Conservation (phyloP, 768 basidiomycete species). For the Amanita muscaria region DNA sequence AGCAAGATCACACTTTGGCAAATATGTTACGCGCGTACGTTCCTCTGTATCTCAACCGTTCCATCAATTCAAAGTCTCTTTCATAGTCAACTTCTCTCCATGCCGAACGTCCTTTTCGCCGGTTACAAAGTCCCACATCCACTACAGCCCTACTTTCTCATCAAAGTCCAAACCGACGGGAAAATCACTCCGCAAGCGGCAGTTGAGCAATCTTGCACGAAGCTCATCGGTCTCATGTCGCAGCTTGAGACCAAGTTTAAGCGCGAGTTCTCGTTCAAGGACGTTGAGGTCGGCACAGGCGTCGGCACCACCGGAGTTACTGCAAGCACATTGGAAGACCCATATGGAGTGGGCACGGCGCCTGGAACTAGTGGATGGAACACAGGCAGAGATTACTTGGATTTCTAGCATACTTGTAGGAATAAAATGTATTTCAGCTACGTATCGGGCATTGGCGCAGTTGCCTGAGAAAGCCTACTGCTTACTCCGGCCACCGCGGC, state of each 20-base stretch:
- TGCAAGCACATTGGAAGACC: conserved; percentile 27
- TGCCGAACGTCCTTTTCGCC: conserved; percentile 86
- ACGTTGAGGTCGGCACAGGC: conserved; percentile 41
- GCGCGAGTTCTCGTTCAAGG: conserved; percentile 75
- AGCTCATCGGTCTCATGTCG: conserved; percentile 65
- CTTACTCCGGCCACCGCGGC: too few relatives aligned
- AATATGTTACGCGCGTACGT: conserved; percentile 90
- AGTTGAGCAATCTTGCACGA: conserved; percentile 76
- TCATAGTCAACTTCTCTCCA: conserved; percentile 83
- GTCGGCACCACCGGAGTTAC: conserved; percentile 10
- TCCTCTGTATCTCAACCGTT: not conserved
- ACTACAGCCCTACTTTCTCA: conserved; percentile 85
- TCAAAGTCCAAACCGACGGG: conserved; percentile 96
- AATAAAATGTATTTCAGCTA: too few relatives aligned
- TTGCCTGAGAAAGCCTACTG: too few relatives aligned
- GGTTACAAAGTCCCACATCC: conserved; percentile 99
- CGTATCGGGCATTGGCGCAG: too few relatives aligned
- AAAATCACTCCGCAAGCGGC: conserved; percentile 71
- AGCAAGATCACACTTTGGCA: conserved; percentile 95
- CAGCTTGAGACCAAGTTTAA: conserved; percentile 71
- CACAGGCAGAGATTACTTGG: conserved; percentile 43
- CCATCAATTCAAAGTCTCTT: conserved; percentile 1
- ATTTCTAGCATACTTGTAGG: too few relatives aligned
- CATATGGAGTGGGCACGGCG: conserved; percentile 26
- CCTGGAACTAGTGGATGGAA: conserved; percentile 30